Percentiles rank a stretch among this genome's conserved stretches.
phyloP scores from a whole-genome alignment of 192 early-diverging fungal species.

The Entomortierella chlamydospora region DNA sequence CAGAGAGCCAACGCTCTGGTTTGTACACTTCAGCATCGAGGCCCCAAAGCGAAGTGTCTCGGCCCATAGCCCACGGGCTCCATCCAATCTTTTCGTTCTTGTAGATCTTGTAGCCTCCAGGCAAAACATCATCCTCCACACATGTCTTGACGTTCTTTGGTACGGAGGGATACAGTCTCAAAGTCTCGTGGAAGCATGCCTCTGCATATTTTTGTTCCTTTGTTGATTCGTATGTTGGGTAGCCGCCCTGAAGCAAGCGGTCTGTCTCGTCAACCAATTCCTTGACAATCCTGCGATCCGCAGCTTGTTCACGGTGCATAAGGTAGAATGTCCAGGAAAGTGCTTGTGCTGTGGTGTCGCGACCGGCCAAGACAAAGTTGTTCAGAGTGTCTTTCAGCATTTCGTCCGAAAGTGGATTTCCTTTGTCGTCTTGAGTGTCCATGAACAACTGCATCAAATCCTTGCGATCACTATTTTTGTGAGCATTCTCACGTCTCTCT shows the following conservation, averaged over 20 bases:
- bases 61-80: conserved; percentile 66
- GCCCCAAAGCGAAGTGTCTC: conserved; percentile 69
- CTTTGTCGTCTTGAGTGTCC: conserved; percentile 56
- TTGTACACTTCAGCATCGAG: conserved; percentile 68
- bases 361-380: conserved; percentile 62
- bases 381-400: conserved; percentile 61
- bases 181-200: conserved; percentile 66
- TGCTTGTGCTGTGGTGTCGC: conserved; percentile 69
- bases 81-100: conserved; percentile 65
- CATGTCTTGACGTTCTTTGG: conserved; percentile 71
- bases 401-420: conserved; percentile 41
- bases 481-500: conserved; percentile 26
- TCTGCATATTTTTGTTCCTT: conserved; percentile 51
- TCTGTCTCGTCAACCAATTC: conserved; percentile 52
- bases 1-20: conserved; percentile 74
- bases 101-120: conserved; percentile 68
- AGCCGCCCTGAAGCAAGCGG: conserved; percentile 11
- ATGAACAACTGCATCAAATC: conserved; percentile 64
- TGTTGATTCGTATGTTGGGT: conserved; percentile 35
- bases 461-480: conserved; percentile 9
- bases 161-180: conserved; percentile 78
- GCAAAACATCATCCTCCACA: conserved; percentile 70
- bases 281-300: conserved; percentile 43
- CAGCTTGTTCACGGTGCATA: conserved; percentile 36
- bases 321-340: conserved; percentile 67